A percentile compares a stretch with the other conserved stretches of the same genome.
Conservation (phyloP, 345 rosid species). For the Acer saccharum region DNA sequence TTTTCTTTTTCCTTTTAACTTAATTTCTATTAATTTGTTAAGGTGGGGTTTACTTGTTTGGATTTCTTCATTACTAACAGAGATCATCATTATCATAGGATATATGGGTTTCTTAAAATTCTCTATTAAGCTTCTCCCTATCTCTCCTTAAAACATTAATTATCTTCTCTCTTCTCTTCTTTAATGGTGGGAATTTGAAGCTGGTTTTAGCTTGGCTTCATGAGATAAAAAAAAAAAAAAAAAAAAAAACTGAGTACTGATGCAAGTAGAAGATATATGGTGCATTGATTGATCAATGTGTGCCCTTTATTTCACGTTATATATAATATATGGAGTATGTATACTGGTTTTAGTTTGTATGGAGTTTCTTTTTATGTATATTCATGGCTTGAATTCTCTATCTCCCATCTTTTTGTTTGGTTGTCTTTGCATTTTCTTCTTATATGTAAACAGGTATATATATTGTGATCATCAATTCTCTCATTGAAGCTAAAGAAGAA, state of each 20-base stretch:
- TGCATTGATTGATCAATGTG: neutral
- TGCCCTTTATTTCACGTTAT: constrained; percentile 21
- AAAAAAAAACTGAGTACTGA: neutral
- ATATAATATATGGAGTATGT: neutral
- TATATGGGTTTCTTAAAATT: constrained; percentile 26
- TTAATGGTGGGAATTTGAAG: constrained; percentile 39
- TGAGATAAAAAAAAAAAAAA: neutral
- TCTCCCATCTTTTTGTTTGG: neutral
- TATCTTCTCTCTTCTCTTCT: constrained; percentile 20
- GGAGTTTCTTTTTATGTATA: constrained; percentile 7
- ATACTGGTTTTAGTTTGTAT: constrained; percentile 21
- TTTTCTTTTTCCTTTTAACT: constrained; percentile 22
- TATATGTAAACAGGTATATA: neutral
- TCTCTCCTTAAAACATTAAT: constrained; percentile 1
- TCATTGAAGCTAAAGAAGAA: neutral
- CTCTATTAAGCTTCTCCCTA: constrained; percentile 5
- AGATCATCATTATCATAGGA: constrained; percentile 24
- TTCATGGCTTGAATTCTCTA: constrained; percentile 2
- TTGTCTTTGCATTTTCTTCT: neutral
- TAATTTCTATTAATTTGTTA: constrained; percentile 27
- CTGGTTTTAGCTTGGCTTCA: constrained; percentile 56
- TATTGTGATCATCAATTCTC: neutral
- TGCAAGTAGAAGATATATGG: constrained; percentile 18
- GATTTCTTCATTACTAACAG: constrained; percentile 51
- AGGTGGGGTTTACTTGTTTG: constrained; percentile 48